Evolutionary conservation across 208 protist species (phyloP), one percentile per base, ranked within the genome.

Genomic region (Angomonas desouzai): DNA sequence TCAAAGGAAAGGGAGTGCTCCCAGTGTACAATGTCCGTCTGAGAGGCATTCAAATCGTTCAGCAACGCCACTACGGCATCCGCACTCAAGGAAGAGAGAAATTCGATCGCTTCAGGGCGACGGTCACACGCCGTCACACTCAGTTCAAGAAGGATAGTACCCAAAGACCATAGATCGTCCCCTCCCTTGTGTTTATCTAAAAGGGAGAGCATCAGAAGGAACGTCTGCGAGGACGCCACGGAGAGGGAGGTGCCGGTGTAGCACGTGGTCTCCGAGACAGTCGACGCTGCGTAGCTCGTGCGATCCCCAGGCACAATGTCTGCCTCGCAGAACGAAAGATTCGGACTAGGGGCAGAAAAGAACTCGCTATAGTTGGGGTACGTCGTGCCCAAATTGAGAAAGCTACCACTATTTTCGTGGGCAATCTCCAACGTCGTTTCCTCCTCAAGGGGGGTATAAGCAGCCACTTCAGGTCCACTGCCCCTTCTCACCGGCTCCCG

Each of bases 281-380:
- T 51, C 9, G 45, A 51, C 3, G 45, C 6, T 4, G 10, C 45
- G 45, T 51, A 51, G 45, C 18, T 51, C 9, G 45, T 27, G 4
- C 20, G 45, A 51, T 51, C 45, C 9, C 10, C 45, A 13, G 45
- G 45, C 6, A 51, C 3, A 6, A 4, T 13, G 20, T 51, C 45
- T 3, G 10, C 6, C 18, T 23, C 45, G 6, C 18, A 22, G 20
- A 51, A 13, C 9, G 45, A 51, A 4, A 51, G 20, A 16, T 13
- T 27, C 20, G 45, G 45, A 23, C 45, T 51, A 16, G 45, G 45
- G 20, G n/a, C 18, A 23, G 45, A 51, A 23, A 51, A 51, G 45
- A 51, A 51, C 45, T 51, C 45, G 45, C 45, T 51, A 51, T 51
- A 51, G 45, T 51, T 51, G 45, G 4, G 4, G 9, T 22, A 51